Evolutionary conservation across 495 filamentous ascomycete species (phyloP).

Genomic region (Penicillium antarcticum): DNA sequence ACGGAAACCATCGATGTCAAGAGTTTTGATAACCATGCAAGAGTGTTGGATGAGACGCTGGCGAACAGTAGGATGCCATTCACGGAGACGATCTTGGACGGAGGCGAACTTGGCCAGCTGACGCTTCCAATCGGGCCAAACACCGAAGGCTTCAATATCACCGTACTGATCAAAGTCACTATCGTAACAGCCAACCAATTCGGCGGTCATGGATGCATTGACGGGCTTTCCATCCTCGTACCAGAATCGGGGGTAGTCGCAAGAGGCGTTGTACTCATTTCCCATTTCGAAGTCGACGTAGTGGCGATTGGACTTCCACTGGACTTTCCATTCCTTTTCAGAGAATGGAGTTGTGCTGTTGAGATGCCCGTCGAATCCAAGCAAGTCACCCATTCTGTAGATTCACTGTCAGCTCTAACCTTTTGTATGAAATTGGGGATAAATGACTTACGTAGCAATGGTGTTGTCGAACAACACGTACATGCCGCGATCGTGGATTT

Average conservation of each 20-base stretch:
- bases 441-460: slow-evolving; percentile 62
- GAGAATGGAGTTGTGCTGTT: slow-evolving; percentile 62
- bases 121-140: slow-evolving; percentile 63
- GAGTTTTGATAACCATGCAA: slow-evolving; percentile 57
- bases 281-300: slow-evolving; percentile 62
- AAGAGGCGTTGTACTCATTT: slow-evolving; percentile 54
- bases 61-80: slow-evolving; percentile 60
- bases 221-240: slow-evolving; percentile 56
- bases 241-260: slow-evolving; percentile 66
- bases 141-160: slow-evolving; percentile 65
- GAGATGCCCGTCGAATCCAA: slow-evolving; percentile 65
- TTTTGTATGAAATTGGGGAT: not conserved
- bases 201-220: slow-evolving; percentile 36
- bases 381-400: slow-evolving; percentile 58
- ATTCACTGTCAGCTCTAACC: not conserved
- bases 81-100: slow-evolving; percentile 71
- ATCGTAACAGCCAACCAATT: slow-evolving; percentile 58
- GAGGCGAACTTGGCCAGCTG: slow-evolving; percentile 71
- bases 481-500: slow-evolving; percentile 64
- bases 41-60: slow-evolving; percentile 60
- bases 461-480: slow-evolving; percentile 72
- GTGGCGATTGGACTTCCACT: slow-evolving; percentile 53
- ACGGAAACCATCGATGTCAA: slow-evolving; percentile 68
- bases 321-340: slow-evolving; percentile 49
- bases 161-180: slow-evolving; percentile 72